Percentiles rank a stretch among this genome's conserved stretches.
Conservation (phyloP, 257 asterid genomes). For the Petunia axillaris region DNA sequence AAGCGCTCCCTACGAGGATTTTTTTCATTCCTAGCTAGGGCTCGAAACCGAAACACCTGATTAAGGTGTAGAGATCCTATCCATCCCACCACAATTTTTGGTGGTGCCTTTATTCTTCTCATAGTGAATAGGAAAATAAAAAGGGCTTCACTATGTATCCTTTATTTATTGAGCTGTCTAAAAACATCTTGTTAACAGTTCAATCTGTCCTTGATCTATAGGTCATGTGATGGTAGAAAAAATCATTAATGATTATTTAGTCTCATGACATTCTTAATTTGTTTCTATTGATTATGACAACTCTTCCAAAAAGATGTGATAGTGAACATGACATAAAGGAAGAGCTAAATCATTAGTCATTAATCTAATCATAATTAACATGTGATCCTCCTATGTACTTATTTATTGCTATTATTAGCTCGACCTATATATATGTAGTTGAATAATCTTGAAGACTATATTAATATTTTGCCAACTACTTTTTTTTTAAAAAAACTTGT, state of each 20-base stretch:
- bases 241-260: background rate
- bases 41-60: too few species aligned
- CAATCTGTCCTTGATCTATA: background rate
- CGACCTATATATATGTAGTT: background rate
- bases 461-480: background rate
- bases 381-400: background rate
- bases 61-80: too few species aligned
- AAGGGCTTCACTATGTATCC: background rate
- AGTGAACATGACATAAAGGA: background rate
- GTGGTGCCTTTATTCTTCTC: too few species aligned
- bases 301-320: background rate
- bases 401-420: background rate
- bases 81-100: too few species aligned
- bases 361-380: constrained; percentile 2
- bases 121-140: too few species aligned
- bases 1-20: too few species aligned
- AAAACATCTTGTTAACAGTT: background rate
- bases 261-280: constrained; percentile 12
- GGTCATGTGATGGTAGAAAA: constrained; percentile 5
- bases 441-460: too few species aligned
- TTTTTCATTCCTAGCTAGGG: too few species aligned
- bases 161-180: background rate
- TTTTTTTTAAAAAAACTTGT: too few species aligned
- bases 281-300: background rate
- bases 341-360: background rate